phyloP scores from a whole-genome alignment of 805 yeast species.

The Kluyveromyces wickerhamii region DNA sequence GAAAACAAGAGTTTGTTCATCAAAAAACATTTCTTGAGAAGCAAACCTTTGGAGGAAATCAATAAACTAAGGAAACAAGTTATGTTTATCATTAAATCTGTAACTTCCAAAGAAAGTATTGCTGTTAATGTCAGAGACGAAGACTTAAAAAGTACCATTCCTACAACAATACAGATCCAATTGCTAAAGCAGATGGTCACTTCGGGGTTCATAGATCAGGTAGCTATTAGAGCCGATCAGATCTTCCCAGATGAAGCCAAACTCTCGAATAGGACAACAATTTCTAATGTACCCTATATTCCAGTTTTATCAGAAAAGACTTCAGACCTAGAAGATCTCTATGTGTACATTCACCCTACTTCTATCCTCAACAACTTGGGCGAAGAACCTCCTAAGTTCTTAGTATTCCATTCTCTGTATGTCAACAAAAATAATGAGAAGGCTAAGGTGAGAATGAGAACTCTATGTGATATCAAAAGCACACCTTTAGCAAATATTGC shows the following conservation, averaged over 20 bases:
- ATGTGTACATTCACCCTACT: conserved; percentile 72
- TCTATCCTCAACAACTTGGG: conserved; percentile 48
- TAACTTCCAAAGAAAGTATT: conserved; percentile 52
- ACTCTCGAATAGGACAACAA: conserved; percentile 48
- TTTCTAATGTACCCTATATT: conserved; percentile 56
- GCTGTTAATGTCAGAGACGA: conserved; percentile 38
- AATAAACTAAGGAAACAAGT: conserved; percentile 73
- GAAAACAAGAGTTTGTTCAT: conserved; percentile 43
- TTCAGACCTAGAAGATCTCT: conserved; percentile 39
- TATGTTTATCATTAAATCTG: conserved; percentile 60
- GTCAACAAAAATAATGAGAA: conserved; percentile 40
- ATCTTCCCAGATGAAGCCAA: conserved; percentile 52
- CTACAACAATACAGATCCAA: conserved; percentile 58
- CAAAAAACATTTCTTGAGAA: conserved; percentile 57
- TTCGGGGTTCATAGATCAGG: conserved; percentile 87
- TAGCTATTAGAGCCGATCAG: conserved; percentile 77
- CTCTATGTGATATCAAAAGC: conserved; percentile 68
- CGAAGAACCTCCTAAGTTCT: conserved; percentile 74
- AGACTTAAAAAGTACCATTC: conserved; percentile 54
- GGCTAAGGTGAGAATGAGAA: conserved; percentile 56
- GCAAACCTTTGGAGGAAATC: conserved; percentile 81
- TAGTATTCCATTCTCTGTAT: conserved; percentile 67
- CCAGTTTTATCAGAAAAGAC: conserved; percentile 39
- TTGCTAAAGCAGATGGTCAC: conserved; percentile 87
- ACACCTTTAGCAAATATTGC: conserved; percentile 73